Evolutionary conservation across 2,329 filamentous ascomycete species (phyloP).

Genomic region (Xylariaceae sp.): DNA sequence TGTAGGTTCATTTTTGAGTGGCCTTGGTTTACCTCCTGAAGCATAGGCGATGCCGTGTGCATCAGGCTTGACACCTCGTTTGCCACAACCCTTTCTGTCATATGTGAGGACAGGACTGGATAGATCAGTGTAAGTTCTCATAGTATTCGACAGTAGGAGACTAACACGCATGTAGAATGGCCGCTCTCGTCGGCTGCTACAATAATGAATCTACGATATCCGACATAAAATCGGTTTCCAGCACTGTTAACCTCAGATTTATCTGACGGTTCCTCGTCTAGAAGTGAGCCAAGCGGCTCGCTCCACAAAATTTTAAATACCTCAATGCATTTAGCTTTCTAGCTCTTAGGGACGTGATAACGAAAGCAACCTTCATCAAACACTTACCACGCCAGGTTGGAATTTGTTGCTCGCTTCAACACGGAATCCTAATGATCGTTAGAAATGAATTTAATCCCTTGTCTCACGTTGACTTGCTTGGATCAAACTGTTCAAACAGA

Average conservation of each 20-base stretch:
- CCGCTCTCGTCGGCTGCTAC: slow-evolving; percentile 49
- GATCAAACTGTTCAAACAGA: no score
- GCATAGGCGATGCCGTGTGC: slow-evolving; percentile 53
- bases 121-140: slow-evolving; percentile 13
- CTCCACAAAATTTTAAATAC: slow-evolving; percentile 56
- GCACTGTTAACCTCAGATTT: slow-evolving; percentile 33
- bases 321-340: slow-evolving; percentile 33
- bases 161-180: slow-evolving; percentile 55
- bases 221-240: slow-evolving; percentile 42
- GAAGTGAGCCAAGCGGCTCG: slow-evolving; percentile 43
- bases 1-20: slow-evolving; percentile 40
- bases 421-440: no score
- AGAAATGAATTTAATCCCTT: no score
- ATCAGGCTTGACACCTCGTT: slow-evolving; percentile 47
- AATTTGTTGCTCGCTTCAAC: slow-evolving; percentile 27
- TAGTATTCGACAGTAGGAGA: slow-evolving; percentile 1
- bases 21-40: slow-evolving; percentile 28
- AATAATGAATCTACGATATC: slow-evolving; percentile 53
- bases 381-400: slow-evolving; percentile 29
- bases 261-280: slow-evolving; percentile 27
- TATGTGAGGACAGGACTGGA: slow-evolving; percentile 55
- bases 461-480: no score
- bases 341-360: not conserved
- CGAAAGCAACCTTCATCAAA: not conserved
- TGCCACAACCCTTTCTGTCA: slow-evolving; percentile 47